Evolutionary conservation across 805 yeast genomes (phyloP), one percentile per base, ranked within the genome.

Genomic region (Hanseniaspora thailandica): DNA sequence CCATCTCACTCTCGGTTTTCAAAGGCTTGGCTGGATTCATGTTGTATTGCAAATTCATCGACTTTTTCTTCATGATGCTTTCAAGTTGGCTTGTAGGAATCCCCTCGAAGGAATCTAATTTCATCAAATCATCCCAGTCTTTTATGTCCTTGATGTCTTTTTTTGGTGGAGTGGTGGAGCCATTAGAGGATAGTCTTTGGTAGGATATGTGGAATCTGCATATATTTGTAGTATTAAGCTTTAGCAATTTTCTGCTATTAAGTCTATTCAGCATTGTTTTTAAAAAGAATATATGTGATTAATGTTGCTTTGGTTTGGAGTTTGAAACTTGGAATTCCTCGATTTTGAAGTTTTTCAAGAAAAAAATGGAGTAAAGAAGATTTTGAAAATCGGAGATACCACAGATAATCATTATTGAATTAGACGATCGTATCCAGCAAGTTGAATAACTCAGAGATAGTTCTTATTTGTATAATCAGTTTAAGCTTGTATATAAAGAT

Each of bases 41-140:
- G 3, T 19, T 30, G 23, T 50, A 35, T 13, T 64, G 61, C 34
- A 67, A 54, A 48, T 65, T 62, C 38, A 58, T 55, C 5, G 69
- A 63, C 45, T 62, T 61, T 43, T 65, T 63, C 55, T 63, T 60
- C 19, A 67, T 63, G 19, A 67, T 55, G 28, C 50, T 58, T 20
- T 61, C 61, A 7, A 67, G 61, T 28, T 66, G 46, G 34, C 60
- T 61, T n/a, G 70, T 67, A 38, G 65, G 67, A 8, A 67, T 65
- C 45, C 59, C 60, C 22, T 67, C 67, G 35, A 67, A 44, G 6
- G 62, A 57, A 20, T 65, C 57, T 35, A 67, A 41, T 36, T 65
- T 62, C 7, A 61, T 61, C 51, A 67, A 53, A 54, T 65, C 70
- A 47, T 67, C 69, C 40, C 66, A 56, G 1, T 61, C 57, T 36